A percentile compares a stretch with the other conserved stretches of the same genome.
Evolutionary conservation across 768 basidiomycete species (phyloP).

Genomic region (Boletus subparvulus): DNA sequence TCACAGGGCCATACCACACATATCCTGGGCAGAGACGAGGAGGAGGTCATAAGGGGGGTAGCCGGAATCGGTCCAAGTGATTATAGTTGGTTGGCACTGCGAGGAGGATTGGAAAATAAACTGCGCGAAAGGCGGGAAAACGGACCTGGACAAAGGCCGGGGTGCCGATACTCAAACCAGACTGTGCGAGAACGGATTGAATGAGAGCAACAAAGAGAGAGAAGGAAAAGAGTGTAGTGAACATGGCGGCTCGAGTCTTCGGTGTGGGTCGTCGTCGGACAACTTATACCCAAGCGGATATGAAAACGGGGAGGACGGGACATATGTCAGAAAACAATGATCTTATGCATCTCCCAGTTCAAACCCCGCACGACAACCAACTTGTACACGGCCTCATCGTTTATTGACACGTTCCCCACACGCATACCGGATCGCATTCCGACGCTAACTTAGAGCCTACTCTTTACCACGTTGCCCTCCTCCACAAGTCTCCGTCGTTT

Average conservation of each 20-base stretch:
- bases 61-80: conserved; percentile 51
- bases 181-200: conserved; percentile 47
- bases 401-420: neutral
- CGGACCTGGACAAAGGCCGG: conserved; percentile 55
- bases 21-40: conserved; percentile 49
- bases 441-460: conserved; percentile 23
- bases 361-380: conserved; percentile 24
- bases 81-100: conserved; percentile 52
- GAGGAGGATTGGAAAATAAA: neutral
- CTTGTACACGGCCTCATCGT: neutral
- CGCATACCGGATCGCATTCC: neutral
- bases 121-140: neutral
- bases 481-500: conserved; percentile 33
- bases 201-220: conserved; percentile 63
- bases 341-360: conserved; percentile 9
- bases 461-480: conserved; percentile 24
- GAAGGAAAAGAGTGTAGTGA: conserved; percentile 73
- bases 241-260: conserved; percentile 48
- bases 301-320: conserved; percentile 4
- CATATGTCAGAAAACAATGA: neutral
- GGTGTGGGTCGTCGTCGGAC: conserved; percentile 1
- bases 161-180: conserved; percentile 49
- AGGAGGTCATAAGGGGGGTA: conserved; percentile 57
- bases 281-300: conserved; percentile 17
- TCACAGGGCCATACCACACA: conserved; percentile 62